Evolutionary conservation across 2,329 filamentous ascomycete genomes (phyloP).

Genomic region (Aspergillus fumigatus): DNA sequence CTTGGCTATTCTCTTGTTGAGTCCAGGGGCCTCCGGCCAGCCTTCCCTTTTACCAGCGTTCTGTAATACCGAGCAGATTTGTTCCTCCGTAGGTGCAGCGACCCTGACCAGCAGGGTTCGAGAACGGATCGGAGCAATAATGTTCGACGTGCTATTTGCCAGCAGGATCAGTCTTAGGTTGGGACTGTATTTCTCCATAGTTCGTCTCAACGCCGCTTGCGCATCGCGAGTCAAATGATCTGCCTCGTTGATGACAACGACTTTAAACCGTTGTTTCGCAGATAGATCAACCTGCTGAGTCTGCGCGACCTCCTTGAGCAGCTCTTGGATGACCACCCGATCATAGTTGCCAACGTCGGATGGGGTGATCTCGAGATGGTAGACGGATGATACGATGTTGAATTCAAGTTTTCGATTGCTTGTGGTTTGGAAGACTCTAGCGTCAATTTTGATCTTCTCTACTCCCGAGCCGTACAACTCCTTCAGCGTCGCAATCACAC

Average conservation of each 20-base stretch:
- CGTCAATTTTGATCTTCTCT: conserved; percentile 99
- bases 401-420: conserved; percentile 98
- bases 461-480: conserved; percentile 93
- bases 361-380: conserved; percentile 97
- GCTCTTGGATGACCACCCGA: conserved; percentile 88
- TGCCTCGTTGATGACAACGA: conserved; percentile 98
- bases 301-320: conserved; percentile 96
- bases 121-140: conserved; percentile 96
- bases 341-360: conserved; percentile 97
- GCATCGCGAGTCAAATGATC: conserved; percentile 92
- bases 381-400: conserved; percentile 95
- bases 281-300: conserved; percentile 96
- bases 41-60: conserved; percentile 72
- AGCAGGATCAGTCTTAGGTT: conserved; percentile 88
- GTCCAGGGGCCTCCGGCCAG: conserved; percentile 68
- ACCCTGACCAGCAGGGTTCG: conserved; percentile 88
- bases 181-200: conserved; percentile 99
- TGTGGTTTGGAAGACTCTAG: conserved; percentile 90
- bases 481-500: conserved; percentile 90
- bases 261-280: conserved; percentile 92
- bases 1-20: conserved; percentile 81
- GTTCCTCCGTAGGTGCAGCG: conserved; percentile 75
- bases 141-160: conserved; percentile 95
- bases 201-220: conserved; percentile 87
- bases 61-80: conserved; percentile 74